Evolutionary conservation across 2,329 filamentous ascomycete species (phyloP), one percentile per base, ranked within the genome.

Genomic region (Scytalidium sp.): DNA sequence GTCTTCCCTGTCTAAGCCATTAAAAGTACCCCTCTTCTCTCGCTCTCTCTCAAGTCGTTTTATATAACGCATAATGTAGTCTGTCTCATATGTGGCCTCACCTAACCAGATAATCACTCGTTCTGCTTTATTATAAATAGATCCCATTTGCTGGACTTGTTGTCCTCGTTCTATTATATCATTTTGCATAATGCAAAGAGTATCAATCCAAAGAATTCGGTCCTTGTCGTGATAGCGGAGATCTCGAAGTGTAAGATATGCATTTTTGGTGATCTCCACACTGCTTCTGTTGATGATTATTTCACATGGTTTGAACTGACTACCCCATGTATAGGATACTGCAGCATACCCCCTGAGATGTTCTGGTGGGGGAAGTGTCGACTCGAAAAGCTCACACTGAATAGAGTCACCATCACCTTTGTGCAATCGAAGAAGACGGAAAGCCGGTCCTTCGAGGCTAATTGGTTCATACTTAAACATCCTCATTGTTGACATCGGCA

Each of bases 101-200:
- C 51, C 51, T 19, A 54, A 23, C 46, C 51, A 54, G n/a, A 54
- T 43, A 41, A 54, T 11, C 17, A 54, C 49, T 19, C 21, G 19
- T 41, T 54, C 46, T 40, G 51, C 51, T 27, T 47, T 19, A 13
- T 44, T 49, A 43, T 57, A 63, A 17, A 62, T 53, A 11, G 45
- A 10, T n/a, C 51, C 47, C 59, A 60, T 63, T 19, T 54, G 49
- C 8, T 47, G 50, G 10, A 60, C 54, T 41, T 63, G 60, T 17
- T 49, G 43, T 13, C 45, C 46, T 22, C 51, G 47, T 43, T 62
- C 59, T 15, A 41, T 25, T 3, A 49, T 21, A 20, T 49, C 43
- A 19, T 17, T 19, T 41, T 60, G 59, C 40, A 60, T n/a, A n/a
- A n/a, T n/a, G n/a, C n/a, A n/a, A n/a, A n/a, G n/a, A n/a, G n/a